phyloP scores from a whole-genome alignment of 768 basidiomycete genomes.

The Melanogaster broomeanus region DNA sequence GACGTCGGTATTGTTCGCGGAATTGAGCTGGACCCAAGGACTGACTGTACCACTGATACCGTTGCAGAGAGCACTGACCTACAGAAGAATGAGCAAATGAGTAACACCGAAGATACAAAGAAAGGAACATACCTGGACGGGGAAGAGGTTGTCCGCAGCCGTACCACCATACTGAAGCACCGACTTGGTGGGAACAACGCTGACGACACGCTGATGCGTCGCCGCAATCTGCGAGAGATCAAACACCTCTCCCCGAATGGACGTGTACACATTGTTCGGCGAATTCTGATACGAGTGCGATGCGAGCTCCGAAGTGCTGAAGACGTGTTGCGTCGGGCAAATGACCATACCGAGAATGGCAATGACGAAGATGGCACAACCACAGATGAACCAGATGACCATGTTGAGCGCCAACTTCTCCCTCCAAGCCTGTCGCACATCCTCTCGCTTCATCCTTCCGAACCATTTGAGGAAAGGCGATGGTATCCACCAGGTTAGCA shows the following conservation, averaged over 20 bases:
- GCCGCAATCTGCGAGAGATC: conserved; percentile 71
- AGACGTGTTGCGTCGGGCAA: conserved; percentile 94
- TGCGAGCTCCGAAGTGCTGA: conserved; percentile 72
- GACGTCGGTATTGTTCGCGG: conserved; percentile 72
- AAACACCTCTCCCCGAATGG: conserved; percentile 94
- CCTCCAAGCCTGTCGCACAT: conserved; percentile 95
- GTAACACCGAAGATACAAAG: not conserved
- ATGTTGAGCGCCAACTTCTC: conserved; percentile 96
- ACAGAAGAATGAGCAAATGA: not conserved
- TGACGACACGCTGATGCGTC: conserved; percentile 67
- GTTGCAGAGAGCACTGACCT: conserved; percentile 93
- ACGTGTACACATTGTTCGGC: conserved; percentile 76
- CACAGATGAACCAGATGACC: conserved; percentile 94
- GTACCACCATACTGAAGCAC: conserved; percentile 85
- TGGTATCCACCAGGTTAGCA: conserved; percentile 93
- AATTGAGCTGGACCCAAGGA: conserved; percentile 78
- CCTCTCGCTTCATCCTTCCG: conserved; percentile 92
- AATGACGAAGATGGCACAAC: conserved; percentile 89
- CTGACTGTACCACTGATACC: conserved; percentile 80
- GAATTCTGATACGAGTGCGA: conserved; percentile 62
- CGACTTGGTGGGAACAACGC: conserved; percentile 72
- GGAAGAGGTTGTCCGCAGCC: conserved; percentile 78
- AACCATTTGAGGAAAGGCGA: conserved; percentile 63
- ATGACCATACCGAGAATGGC: conserved; percentile 85
- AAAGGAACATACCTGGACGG: conserved; percentile 72